Evolutionary conservation across 2,329 filamentous ascomycete species (phyloP).

Genomic region (Colletotrichum incanum): DNA sequence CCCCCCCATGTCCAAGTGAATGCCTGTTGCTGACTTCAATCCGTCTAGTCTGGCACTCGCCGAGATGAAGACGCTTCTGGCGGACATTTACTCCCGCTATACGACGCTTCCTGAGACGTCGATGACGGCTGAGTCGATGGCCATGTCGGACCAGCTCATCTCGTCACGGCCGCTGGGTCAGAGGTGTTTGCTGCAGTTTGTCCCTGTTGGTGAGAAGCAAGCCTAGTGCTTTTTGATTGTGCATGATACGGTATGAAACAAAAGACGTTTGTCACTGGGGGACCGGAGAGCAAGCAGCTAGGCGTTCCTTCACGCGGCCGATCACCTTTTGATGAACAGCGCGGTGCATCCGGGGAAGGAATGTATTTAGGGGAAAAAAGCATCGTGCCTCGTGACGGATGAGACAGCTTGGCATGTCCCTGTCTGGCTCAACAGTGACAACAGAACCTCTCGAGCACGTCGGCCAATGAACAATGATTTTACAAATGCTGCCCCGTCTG

Average conservation of each 20-base stretch:
- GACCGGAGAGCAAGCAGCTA: neutral
- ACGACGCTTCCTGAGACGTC: constrained; percentile 68
- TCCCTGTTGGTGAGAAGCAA: constrained; percentile 48
- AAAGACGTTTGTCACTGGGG: neutral
- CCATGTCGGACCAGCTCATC: constrained; percentile 78
- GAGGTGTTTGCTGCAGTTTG: constrained; percentile 70
- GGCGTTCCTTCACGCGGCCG: neutral
- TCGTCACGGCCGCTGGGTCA: constrained; percentile 75
- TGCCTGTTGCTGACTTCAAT: constrained; percentile 45
- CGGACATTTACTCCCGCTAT: constrained; percentile 74
- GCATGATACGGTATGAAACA: neutral
- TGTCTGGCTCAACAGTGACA: neutral
- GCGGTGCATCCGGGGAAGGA: neutral
- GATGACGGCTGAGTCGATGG: constrained; percentile 72
- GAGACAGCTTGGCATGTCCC: constrained; percentile 6
- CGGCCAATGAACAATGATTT: neutral
- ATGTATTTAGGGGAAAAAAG: too few relatives aligned
- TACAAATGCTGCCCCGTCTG: neutral
- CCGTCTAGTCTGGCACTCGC: constrained; percentile 68
- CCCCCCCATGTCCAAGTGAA: neutral
- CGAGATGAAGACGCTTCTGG: constrained; percentile 78
- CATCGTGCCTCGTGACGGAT: neutral
- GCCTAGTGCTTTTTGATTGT: constrained; percentile 11
- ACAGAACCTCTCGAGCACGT: neutral
- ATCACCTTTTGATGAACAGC: neutral